A percentile compares a stretch with the other conserved stretches of the same genome.
Evolutionary conservation across 2,329 filamentous ascomycete genomes (phyloP).

Genomic region (Xylaria sp.): DNA sequence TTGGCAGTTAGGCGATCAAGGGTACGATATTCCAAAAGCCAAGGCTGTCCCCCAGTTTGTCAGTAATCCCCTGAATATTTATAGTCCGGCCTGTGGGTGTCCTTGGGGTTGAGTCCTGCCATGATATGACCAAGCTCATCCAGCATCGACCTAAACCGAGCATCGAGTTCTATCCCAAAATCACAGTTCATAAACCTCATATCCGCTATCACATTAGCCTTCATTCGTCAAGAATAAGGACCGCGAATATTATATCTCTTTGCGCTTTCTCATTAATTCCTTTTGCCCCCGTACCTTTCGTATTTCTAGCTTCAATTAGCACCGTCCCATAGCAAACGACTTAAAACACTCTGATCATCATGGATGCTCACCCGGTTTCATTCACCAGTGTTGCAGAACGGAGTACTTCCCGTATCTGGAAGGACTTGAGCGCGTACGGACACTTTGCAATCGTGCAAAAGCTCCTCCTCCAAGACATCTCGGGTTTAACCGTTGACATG

Average conservation of each 20-base stretch:
- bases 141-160: not conserved
- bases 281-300: not conserved
- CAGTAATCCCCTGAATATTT: conserved; percentile 10
- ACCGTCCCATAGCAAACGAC: conserved; percentile 1
- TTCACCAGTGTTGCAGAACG: conserved; percentile 58
- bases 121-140: conserved; percentile 14
- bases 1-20: conserved; percentile 13
- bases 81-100: conserved; percentile 7
- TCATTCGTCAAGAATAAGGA: conserved; percentile 6
- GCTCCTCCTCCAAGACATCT: conserved; percentile 49
- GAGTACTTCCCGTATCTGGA: conserved; percentile 61
- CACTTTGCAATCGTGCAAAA: conserved; percentile 51
- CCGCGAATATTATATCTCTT: not conserved
- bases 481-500: conserved; percentile 48
- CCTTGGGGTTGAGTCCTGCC: not conserved
- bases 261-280: not conserved
- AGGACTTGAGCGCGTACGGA: conserved; percentile 59
- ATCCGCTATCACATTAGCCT: not conserved
- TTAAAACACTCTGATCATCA: conserved; percentile 41
- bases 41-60: not conserved
- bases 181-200: conserved; percentile 9
- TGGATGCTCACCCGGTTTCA: conserved; percentile 66
- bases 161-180: not conserved
- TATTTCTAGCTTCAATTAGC: not conserved
- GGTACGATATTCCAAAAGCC: conserved; percentile 18